Conservation (phyloP, 495 filamentous ascomycete species). For the Aspergillus bertholletiae region DNA sequence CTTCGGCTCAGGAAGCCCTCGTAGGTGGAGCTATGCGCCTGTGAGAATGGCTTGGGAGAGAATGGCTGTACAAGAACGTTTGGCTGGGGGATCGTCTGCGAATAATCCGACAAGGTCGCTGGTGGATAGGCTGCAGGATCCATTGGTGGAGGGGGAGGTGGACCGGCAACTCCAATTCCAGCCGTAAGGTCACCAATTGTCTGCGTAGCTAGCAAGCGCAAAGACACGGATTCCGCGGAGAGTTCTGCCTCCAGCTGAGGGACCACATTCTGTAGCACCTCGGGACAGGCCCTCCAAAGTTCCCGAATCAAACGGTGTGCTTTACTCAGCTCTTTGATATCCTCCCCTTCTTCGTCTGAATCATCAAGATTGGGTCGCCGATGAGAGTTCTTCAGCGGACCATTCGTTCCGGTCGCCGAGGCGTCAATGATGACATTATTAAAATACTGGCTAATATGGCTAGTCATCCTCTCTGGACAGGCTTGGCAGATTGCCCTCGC, state of each 20-base stretch:
- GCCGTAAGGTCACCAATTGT: conserved; percentile 92
- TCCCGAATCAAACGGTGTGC: conserved; percentile 87
- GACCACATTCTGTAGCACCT: conserved; percentile 87
- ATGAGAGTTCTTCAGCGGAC: conserved; percentile 40
- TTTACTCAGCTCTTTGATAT: conserved; percentile 82
- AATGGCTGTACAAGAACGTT: conserved; percentile 72
- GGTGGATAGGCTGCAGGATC: conserved; percentile 81
- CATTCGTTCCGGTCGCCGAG: conserved; percentile 48
- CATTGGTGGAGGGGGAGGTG: conserved; percentile 65
- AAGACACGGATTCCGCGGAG: conserved; percentile 78
- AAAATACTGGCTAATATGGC: conserved; percentile 93
- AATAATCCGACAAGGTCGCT: conserved; percentile 58
- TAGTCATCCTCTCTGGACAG: conserved; percentile 90
- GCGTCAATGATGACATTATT: conserved; percentile 92
- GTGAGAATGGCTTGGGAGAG: conserved; percentile 78
- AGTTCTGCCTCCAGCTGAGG: conserved; percentile 93
- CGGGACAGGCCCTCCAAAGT: conserved; percentile 87
- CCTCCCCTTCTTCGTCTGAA: conserved; percentile 77
- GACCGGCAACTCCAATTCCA: conserved; percentile 85
- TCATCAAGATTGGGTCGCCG: conserved; percentile 58
- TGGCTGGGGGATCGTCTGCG: conserved; percentile 47
- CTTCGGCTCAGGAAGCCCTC: conserved; percentile 76
- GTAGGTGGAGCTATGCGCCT: conserved; percentile 73
- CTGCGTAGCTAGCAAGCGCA: conserved; percentile 84
- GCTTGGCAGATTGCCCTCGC: conserved; percentile 88